Evolutionary conservation across 106 monocot genomes (phyloP), one percentile per base, ranked within the genome.

Genomic region (Iris macrosiphon): DNA sequence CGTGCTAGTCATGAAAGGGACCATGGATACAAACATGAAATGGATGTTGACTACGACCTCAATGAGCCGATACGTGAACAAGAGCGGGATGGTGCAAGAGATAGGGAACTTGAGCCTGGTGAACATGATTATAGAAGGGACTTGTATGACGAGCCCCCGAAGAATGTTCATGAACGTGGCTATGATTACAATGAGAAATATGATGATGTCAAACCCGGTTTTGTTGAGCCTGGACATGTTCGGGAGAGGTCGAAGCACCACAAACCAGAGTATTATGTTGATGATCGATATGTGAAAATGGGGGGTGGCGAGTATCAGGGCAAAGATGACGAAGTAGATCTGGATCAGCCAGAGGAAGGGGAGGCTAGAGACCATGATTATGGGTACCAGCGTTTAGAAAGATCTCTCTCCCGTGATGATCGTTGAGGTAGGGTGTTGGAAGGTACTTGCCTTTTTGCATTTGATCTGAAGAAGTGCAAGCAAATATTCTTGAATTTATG

Each of bases 331-430:
- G 60, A 44, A 19, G 62, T 18, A 10, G 76, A 58, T 41, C 42
- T 56, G 35, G 78, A 78, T 22, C 64, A 65, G 27, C 72, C 62
- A 37, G 87, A 81, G 45, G 81, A 81, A 39, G 86, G 81, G 8
- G 87, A 78, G 60, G 70, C 69, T 47, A 74, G 60, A 23, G 87
- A 81, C n/a, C 66, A 67, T 31, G 77, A 74, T n/a, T 78, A 78
- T 47, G 79, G 45, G 24, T 72, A 85, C 60, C 64, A 59, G n/a
- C 72, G 48, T 11, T 66, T 71, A 27, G 60, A 77, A 31, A 65
- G 71, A 41, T 77, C 65, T 23, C 51, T 71, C 5, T 77, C 77
- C 28, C 59, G 54, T 37, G 70, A 77, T 44, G 58, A 59, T 15
- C 10, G 22, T 13, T 52, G 51, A 72, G 15, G 57, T 12, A 17